Evolutionary conservation across 495 filamentous ascomycete genomes (phyloP).

Genomic region (Aspergillus saccharolyticus): DNA sequence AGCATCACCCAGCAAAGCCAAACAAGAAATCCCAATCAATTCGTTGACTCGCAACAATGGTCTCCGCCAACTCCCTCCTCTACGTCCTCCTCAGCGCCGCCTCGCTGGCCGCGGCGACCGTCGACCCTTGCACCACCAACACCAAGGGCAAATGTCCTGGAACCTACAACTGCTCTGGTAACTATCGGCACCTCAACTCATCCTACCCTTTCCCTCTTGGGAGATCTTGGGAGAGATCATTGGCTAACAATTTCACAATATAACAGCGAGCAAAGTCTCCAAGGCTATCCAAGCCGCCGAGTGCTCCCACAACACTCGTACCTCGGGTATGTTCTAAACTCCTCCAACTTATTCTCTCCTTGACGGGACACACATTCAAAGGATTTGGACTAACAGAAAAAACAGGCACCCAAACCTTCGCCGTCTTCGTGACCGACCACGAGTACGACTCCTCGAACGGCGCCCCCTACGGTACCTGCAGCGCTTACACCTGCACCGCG

Average conservation of each 20-base stretch:
- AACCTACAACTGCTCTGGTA: slow-evolving; percentile 23
- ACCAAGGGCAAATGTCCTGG: slow-evolving; percentile 29
- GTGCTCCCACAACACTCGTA: slow-evolving; percentile 37
- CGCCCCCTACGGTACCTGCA: slow-evolving; percentile 35
- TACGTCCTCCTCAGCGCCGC: slow-evolving; percentile 10
- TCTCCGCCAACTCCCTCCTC: slow-evolving; percentile 14
- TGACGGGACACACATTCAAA: too few species aligned
- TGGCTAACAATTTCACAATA: not conserved
- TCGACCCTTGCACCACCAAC: slow-evolving; percentile 26
- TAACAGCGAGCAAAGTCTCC: slow-evolving; percentile 28
- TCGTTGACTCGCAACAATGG: slow-evolving; percentile 12
- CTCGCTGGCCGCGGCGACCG: slow-evolving; percentile 21
- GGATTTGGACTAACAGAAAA: too few species aligned
- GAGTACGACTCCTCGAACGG: slow-evolving; percentile 29
- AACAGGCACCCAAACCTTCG: slow-evolving; percentile 30
- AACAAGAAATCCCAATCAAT: not conserved
- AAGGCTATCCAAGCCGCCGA: slow-evolving; percentile 36
- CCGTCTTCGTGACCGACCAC: slow-evolving; percentile 32
- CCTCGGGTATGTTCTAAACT: slow-evolving; percentile 14
- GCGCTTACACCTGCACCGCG: slow-evolving; percentile 31
- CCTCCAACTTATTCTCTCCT: too few species aligned
- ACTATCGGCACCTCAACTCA: not conserved
- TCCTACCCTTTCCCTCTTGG: too few species aligned
- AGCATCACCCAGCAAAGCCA: not conserved
- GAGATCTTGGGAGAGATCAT: not conserved